These are phyloP conservation scores for Arthrinium phaeospermum DNA, from an alignment of 2,329 filamentous ascomycete genomes.

Conservation along the genomic window DNA sequence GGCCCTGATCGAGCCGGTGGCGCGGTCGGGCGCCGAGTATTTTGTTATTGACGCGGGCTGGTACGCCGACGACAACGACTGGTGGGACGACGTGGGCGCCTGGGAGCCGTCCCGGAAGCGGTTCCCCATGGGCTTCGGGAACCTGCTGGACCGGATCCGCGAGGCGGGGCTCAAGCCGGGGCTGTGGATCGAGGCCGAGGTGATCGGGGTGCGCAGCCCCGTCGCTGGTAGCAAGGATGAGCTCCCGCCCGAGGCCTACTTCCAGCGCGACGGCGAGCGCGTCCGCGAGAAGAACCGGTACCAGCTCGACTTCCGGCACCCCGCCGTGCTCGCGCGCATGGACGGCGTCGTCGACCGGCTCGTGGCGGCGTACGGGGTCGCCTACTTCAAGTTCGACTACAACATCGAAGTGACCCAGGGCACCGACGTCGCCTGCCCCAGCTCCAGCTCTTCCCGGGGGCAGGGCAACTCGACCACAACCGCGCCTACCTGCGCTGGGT, in stretches of 20 bases:
- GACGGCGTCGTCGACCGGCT: neutral
- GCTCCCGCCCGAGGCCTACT: neutral
- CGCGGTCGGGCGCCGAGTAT: neutral
- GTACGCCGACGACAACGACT: conserved; percentile 3
- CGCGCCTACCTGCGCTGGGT: conserved; percentile 1
- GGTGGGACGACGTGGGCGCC: neutral
- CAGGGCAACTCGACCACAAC: neutral
- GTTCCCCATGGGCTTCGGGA: neutral
- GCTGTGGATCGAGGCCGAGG: neutral
- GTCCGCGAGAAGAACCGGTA: conserved; percentile 5
- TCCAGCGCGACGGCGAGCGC: neutral
- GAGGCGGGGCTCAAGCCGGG: neutral
- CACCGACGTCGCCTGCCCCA: neutral
- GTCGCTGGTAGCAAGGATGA: neutral
- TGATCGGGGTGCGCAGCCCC: neutral
- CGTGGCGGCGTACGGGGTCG: neutral
- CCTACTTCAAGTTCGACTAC: conserved; percentile 10
- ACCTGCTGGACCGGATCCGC: neutral
- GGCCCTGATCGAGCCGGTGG: neutral
- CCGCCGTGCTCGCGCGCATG: neutral
- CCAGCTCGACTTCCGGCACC: conserved; percentile 1
- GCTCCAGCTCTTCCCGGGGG: too few species aligned
- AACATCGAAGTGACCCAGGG: conserved; percentile 2
- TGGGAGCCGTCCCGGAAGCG: neutral
- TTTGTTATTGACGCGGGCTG: conserved; percentile 2